Evolutionary conservation across 257 asterid genomes (phyloP), one percentile per base, ranked within the genome.

Genomic region (Avicennia marina): DNA sequence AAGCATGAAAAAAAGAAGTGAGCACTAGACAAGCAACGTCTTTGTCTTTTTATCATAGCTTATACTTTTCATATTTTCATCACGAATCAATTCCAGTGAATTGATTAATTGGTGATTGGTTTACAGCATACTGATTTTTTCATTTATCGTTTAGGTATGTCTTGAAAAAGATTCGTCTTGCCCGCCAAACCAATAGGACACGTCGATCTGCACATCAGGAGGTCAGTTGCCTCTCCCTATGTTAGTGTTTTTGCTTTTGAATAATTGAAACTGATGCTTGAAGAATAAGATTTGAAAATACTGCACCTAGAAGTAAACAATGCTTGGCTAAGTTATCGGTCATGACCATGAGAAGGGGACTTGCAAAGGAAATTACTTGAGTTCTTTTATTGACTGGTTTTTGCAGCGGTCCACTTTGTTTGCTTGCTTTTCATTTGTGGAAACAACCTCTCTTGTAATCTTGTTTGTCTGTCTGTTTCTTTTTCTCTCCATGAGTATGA

Each of bases 181-280:
- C 97, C 22, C 95, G 97, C 64, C 95, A 89, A 75, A 86, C 97
- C 42, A 87, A 79, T 43, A 79, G 97, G 82, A 89, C 97, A 15
- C 94, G 95, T 24, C 82, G 97, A 69, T 81, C 90, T 72, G 97
- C 97, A 38, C 95, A 89, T 75, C 97, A 84, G 66, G 97, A 89
- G 97, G 97, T 89, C 62, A 53, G 75, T 74, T 24, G 17, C 50
- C 41, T 36, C 41, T 11, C 41, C 41, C 13, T 5, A 36, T 36
- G n/a, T 36, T 36, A 11, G 41, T 11, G 10, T 2, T 36, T 36
- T 36, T 36, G 13, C 41, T 6, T 47, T 31, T n/a, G 16, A 31
- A 45, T 22, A 19, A 29, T n/a, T 49, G 24, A 53, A 17, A 50
- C 25, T 41, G 33, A 32, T 50, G 10, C 7, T 38, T 26, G 7